These are phyloP conservation scores for Mrakia blollopis DNA, from an alignment of 768 basidiomycete genomes.

Conservation along the genomic window DNA sequence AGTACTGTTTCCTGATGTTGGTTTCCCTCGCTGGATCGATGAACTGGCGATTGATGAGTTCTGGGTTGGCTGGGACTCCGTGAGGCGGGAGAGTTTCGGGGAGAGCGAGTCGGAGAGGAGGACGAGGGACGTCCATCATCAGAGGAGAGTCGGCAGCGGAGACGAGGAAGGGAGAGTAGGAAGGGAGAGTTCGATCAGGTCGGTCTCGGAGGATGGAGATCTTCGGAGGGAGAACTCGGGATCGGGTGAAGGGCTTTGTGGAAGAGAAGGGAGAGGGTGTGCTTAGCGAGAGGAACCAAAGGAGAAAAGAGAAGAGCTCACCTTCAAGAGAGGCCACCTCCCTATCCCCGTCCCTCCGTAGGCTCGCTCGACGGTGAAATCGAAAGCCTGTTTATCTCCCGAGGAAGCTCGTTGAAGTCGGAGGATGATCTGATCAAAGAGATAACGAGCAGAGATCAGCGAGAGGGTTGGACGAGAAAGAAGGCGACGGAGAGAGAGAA, in stretches of 20 bases:
- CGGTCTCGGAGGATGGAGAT: constrained; percentile 17
- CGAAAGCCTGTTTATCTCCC: background rate
- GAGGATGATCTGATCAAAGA: background rate
- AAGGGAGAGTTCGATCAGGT: background rate
- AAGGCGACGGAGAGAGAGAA: background rate
- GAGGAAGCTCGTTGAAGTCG: background rate
- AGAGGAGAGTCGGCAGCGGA: background rate
- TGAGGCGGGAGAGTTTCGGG: constrained; percentile 7
- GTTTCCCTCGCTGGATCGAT: constrained; percentile 10
- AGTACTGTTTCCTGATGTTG: constrained; percentile 16
- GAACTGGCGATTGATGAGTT: constrained; percentile 6
- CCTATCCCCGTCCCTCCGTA: background rate
- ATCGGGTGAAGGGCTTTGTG: background rate
- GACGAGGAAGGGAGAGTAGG: constrained; percentile 20
- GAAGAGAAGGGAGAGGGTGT: background rate
- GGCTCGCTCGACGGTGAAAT: background rate
- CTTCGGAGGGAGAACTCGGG: background rate
- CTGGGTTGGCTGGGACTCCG: constrained; percentile 6
- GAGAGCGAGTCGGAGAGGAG: constrained; percentile 10
- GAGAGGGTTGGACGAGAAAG: background rate
- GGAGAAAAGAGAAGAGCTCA: background rate
- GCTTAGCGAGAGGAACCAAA: background rate
- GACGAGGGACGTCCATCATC: background rate
- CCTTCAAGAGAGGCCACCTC: background rate
- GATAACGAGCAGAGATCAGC: background rate